phyloP scores from a whole-genome alignment of 805 yeast species.

The Blastobotrys americana region DNA sequence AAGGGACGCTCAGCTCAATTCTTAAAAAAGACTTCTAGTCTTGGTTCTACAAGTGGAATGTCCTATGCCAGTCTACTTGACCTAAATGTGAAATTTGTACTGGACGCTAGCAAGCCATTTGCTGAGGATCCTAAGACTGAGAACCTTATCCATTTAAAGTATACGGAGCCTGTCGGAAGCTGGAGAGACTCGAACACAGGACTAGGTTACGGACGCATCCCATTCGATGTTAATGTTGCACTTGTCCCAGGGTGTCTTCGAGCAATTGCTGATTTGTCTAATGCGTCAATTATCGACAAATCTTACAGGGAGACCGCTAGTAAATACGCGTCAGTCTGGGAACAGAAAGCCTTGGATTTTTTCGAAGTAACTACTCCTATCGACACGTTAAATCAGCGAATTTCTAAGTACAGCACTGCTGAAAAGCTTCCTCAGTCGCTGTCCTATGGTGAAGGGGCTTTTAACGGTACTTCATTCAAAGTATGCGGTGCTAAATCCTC shows the following conservation, averaged over 20 bases:
- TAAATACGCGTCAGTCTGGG: constrained; percentile 10
- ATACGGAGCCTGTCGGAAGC: constrained; percentile 8
- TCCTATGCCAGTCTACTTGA: constrained; percentile 4
- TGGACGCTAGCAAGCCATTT: constrained; percentile 5
- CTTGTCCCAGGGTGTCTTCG: constrained; percentile 9
- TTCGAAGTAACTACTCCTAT: constrained; percentile 5
- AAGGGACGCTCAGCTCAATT: constrained; percentile 3
- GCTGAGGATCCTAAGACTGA: constrained; percentile 9
- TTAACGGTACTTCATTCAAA: constrained; percentile 4
- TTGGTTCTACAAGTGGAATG: constrained; percentile 5
- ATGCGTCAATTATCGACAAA: constrained; percentile 6
- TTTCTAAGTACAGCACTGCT: constrained; percentile 6
- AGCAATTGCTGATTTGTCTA: constrained; percentile 8
- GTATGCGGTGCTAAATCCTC: constrained; percentile 1
- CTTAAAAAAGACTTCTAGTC: constrained; percentile 1
- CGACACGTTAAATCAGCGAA: not conserved
- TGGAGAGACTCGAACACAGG: constrained; percentile 13
- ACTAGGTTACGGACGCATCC: constrained; percentile 9
- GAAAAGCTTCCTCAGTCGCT: constrained; percentile 3
- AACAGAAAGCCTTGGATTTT: constrained; percentile 5
- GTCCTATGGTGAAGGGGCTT: constrained; percentile 8
- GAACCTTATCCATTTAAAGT: constrained; percentile 7
- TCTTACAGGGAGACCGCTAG: constrained; percentile 3
- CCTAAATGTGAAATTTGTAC: constrained; percentile 4
- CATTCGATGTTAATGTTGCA: constrained; percentile 9